Base-by-base conservation (phyloP, 2,329 filamentous ascomycete genomes). In the Ambrosiella xylebori region DNA sequence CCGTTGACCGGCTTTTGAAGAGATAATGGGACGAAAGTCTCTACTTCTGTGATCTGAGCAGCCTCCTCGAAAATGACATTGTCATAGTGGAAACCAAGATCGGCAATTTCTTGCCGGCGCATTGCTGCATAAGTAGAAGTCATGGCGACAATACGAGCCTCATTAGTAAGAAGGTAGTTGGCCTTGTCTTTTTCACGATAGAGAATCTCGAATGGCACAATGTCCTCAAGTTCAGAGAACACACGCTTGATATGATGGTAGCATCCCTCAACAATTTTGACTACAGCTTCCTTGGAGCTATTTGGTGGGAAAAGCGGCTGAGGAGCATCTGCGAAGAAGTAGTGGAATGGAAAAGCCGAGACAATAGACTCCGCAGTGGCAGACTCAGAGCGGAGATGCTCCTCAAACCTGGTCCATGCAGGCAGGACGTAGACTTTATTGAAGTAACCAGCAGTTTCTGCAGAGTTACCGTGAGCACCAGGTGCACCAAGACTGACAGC, bases 41-140 rank as follows among this genome's bases (percentile, higher is more conserved):
- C 93, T 51, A 96, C 86, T 69, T 98, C 93, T 0, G 91, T 98
- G 66, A 98, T 91, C 67, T 98, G 93, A 11, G 93, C 93, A 4
- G 93, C 91, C 75, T 98, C 93, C 73, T 98, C 93, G 86, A 98
- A 96, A 57, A 98, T 78, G 11, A 98, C 86, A 63, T 95, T 98
- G 73, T 97, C 90, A 65, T 98, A 98, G 64, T 88, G 88, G 71
- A 98, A 98, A 13, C 90, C 90, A n/a, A 97, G 77, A 13, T 80
- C 78, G 0, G 88, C 85, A 64, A 98, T 97, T 65, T 97, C 91
- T 62, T 88, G 82, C 62, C 91, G 78, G 61, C 89, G 82, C 78
- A 98, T 98, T 1, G 93, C 93, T 3, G 93, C 94, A 69, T 98
- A 93, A 0, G 94, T 98, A 3, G 90, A 94, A 15, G 93, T 98